Base-by-base conservation (phyloP, 2,329 filamentous ascomycete genomes). In the Ophiostoma quercus region DNA sequence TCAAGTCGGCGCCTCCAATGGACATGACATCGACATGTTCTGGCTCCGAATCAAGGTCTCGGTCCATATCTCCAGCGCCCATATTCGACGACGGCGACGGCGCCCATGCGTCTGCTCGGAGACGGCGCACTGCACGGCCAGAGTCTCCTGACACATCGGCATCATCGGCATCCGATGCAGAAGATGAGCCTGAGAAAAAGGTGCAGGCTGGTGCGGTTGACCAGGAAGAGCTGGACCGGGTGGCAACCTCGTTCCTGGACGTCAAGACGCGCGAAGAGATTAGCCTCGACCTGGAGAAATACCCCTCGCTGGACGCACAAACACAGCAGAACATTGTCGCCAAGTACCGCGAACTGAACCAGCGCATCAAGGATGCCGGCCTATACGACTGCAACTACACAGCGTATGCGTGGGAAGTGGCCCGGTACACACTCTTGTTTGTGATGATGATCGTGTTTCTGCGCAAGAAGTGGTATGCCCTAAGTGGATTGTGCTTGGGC, bases 371-470 rank as follows among this genome's bases (percentile, higher is more conserved):
- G 74, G 88, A 85, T 16, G 90, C 90, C 76, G 90, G 91, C 0
- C 84, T 98, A 1, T 98, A 92, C 78, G 77, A 92, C 67, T 97
- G 94, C 84, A 90, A 92, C 75, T 97, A 96, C 79, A 84, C 80
- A 47, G 88, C 90, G 2, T 98, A 98, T 76, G 87, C 85, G 32
- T 83, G 90, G 68, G 95, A 99, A 78, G 81, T 83, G 70, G 80
- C 82, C 71, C 90, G 94, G 34, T 98, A 97, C 77, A 80, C 83
- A 0, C 78, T 88, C 19, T 85, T 97, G 37, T 88, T 91, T 68
- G 76, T 79, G 16, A 79, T 88, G 67, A 88, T 88, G 72, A 79
- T 94, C 47, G 77, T 85, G 4, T 88, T 86, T 75, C 80, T 95
- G 25, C 84, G 79, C 19, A 81, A 81, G 76, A 84, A 84, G 47